Evolutionary conservation across 305 asterid species (phyloP), one percentile per base, ranked within the genome.

Genomic region (Rubia tinctorum): DNA sequence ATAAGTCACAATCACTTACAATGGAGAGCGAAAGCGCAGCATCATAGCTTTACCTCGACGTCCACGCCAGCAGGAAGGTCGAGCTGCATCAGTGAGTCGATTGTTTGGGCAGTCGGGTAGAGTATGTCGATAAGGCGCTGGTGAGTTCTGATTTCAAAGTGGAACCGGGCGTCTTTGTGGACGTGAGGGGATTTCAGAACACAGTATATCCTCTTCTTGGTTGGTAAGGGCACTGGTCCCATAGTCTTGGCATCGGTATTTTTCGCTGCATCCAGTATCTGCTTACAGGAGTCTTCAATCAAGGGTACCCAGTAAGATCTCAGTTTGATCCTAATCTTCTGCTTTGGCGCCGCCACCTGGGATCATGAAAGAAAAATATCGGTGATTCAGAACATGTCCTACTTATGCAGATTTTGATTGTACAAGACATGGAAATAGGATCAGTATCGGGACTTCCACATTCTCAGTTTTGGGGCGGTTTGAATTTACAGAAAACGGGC

Each of bases 151-250:
- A 91, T 89, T 72, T 91, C 97, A 7, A 91, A 91, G 66, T 91
- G 97, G 86, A 90, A 92, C 83, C 98, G 88, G n/a, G 97, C 99
- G 51, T 95, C 99, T 81, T 95, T 95, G 87, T 95, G 95, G 60
- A 95, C 99, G n/a, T 95, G 98, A 2, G 99, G 99, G 44, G 98
- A 95, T 82, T 95, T 95, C 3, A 95, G 95, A 74, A 95, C 99
- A 80, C 99, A 95, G 23, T 89, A 85, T 12, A 95, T 69, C 51
- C 96, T 80, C 79, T 85, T 95, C 87, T 90, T 95, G 53, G 99
- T 95, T 0, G 99, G 99, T 66, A 95, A 72, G 7, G 99, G 99
- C 30, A 95, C 98, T 0, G 98, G 99, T 34, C 99, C 99, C 93
- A 95, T 82, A 0, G 95, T 92, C 81, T 92, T 95, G 68, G 98